phyloP scores from a whole-genome alignment of 2,329 filamentous ascomycete genomes.

The Cytospora piceicola region DNA sequence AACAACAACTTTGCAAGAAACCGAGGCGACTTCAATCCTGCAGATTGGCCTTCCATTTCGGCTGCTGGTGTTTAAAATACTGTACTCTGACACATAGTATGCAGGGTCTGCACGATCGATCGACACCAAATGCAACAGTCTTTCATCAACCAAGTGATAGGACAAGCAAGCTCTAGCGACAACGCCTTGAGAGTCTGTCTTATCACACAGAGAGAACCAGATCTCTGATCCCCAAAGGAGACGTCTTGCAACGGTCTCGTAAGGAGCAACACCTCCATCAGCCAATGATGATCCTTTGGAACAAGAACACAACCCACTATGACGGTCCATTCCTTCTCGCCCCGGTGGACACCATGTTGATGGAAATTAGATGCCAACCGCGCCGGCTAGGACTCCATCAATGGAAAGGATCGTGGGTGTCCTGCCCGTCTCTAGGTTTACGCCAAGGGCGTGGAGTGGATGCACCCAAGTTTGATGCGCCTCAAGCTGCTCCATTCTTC shows the following conservation, averaged over 20 bases:
- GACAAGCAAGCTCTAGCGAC: background rate
- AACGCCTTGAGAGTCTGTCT: background rate
- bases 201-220: background rate
- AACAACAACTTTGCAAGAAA: background rate
- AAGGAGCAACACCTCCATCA: background rate
- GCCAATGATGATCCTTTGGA: background rate
- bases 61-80: background rate
- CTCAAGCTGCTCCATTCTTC: slow-evolving; percentile 14
- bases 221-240: background rate
- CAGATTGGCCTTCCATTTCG: background rate
- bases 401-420: background rate
- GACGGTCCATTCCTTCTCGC: background rate
- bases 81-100: background rate
- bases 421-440: background rate
- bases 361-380: slow-evolving; percentile 1
- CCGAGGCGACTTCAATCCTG: background rate
- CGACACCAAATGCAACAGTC: background rate
- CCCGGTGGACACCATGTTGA: background rate
- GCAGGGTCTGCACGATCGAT: background rate
- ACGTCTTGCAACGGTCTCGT: background rate
- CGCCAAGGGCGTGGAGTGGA: background rate
- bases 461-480: slow-evolving; percentile 14
- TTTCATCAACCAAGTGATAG: background rate
- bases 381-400: background rate
- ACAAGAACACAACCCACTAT: background rate